These are phyloP conservation scores for Candida nanaspora DNA, from an alignment of 805 yeast genomes.

Conservation along the genomic window DNA sequence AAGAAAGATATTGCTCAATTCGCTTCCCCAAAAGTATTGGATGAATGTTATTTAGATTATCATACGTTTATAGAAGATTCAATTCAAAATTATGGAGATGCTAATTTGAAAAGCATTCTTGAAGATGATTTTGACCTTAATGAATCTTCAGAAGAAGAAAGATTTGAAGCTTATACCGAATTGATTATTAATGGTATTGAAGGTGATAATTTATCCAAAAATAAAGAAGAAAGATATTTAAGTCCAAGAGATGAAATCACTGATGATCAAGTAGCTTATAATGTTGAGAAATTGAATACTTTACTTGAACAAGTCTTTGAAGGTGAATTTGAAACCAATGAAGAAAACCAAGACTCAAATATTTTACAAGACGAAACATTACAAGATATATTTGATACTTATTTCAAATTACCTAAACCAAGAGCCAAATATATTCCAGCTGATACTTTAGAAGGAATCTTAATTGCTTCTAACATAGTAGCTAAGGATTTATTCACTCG, in stretches of 20 bases:
- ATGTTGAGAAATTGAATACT: neutral
- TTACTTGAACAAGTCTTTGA: slow-evolving; percentile 5
- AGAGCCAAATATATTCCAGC: slow-evolving; percentile 11
- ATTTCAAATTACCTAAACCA: slow-evolving; percentile 13
- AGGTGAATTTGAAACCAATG: slow-evolving; percentile 3
- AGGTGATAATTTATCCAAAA: slow-evolving; percentile 9
- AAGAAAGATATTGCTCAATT: neutral
- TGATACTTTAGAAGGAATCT: slow-evolving; percentile 14
- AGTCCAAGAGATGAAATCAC: slow-evolving; percentile 5
- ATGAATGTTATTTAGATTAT: neutral
- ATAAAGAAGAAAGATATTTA: slow-evolving; percentile 7
- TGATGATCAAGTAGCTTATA: slow-evolving; percentile 1
- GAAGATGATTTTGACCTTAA: slow-evolving; percentile 9
- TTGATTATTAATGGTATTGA: slow-evolving; percentile 10
- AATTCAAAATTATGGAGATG: slow-evolving; percentile 15
- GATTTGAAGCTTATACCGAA: slow-evolving; percentile 12
- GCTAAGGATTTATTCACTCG: slow-evolving; percentile 4
- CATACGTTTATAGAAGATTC: neutral
- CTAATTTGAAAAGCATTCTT: slow-evolving; percentile 9
- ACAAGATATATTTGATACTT: slow-evolving; percentile 3
- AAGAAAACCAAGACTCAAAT: slow-evolving; percentile 1
- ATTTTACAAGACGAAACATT: neutral
- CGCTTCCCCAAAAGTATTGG: neutral
- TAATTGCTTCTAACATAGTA: slow-evolving; percentile 7
- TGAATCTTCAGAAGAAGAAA: slow-evolving; percentile 8